Evolutionary conservation across 345 rosid genomes (phyloP).

Genomic region (Conringia planisiliqua): DNA sequence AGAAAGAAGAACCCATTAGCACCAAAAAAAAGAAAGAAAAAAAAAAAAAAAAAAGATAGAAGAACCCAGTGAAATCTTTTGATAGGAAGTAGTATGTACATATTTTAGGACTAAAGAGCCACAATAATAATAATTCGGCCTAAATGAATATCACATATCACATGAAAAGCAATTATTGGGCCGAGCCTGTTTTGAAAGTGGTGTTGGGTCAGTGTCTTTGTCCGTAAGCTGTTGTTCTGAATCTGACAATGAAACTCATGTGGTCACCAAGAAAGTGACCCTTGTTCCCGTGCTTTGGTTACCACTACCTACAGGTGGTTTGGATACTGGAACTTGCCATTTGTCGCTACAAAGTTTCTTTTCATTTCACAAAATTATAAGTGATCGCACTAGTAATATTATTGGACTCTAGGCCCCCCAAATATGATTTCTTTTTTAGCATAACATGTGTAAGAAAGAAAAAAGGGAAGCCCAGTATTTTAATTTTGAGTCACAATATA

Average conservation of each 20-base stretch:
- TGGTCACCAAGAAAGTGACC: slow-evolving; percentile 29
- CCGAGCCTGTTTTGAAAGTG: slow-evolving; percentile 43
- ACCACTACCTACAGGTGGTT: slow-evolving; percentile 38
- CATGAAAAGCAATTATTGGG: slow-evolving; percentile 12
- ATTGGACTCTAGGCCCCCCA: neutral
- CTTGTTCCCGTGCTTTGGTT: slow-evolving; percentile 12
- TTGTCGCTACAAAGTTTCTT: slow-evolving; percentile 50
- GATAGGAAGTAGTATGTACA: too few species aligned
- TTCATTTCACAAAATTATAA: slow-evolving; percentile 42
- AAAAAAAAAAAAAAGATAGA: too few species aligned
- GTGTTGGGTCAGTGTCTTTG: slow-evolving; percentile 38
- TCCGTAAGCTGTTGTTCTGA: slow-evolving; percentile 35
- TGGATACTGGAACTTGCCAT: slow-evolving; percentile 39
- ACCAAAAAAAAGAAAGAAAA: too few species aligned
- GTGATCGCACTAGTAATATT: neutral
- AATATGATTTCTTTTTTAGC: neutral
- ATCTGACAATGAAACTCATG: slow-evolving; percentile 40
- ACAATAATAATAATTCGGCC: neutral
- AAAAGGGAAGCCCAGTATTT: neutral
- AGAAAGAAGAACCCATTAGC: neutral
- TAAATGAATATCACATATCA: neutral
- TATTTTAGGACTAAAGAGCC: too few species aligned
- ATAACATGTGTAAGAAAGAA: neutral
- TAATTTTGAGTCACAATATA: neutral
- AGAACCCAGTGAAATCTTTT: too few species aligned